Base-by-base conservation (phyloP, 148 eudicot genomes). In the Euryodendron excelsum region DNA sequence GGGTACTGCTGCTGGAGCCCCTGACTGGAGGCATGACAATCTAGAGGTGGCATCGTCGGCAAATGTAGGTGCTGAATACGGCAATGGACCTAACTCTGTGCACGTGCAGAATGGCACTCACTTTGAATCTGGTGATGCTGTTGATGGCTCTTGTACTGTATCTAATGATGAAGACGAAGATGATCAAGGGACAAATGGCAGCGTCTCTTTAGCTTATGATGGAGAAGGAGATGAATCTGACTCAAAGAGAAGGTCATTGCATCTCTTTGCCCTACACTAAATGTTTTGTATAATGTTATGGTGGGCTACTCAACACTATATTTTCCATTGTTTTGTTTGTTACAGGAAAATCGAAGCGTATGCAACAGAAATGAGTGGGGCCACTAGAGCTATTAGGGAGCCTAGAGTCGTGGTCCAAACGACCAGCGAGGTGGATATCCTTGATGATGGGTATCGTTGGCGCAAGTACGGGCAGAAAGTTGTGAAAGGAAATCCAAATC, bases 321-420 rank as follows among this genome's bases (percentile, higher is more conserved):
- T 21, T 0, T 5, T 21, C 17, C 0, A 20, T 15, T 78, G 44
- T 55, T 21, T 34, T 5, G 30, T 28, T 69, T 7, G 33, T 81
- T 74, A 13, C 59, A 91, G 94, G 84, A 91, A 89, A 80, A 76
- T 81, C 3, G 94, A 89, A 83, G 78, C 78, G 5, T 86, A 87
- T 81, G 84, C 84, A 67, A 62, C 88, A 0, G 94, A 89, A 31
- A 69, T 85, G 82, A 84, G 88, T 76, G 87, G 89, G 58, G 86
- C 88, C 39, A 84, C 87, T 27, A 80, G 91, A 81, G 87, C 90
- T 21, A 83, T 87, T 68, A 81, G 92, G 78, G 90, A 89, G 79
- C 92, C 92, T 23, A 88, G 89, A 83, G 90, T 89, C 8, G 90
- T 89, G n/a, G 92, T 89, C 52, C 92, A 89, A 74, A 89, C 90